Conservation (phyloP, 352 stramenopile species). For the Phytophthora palmivora region DNA sequence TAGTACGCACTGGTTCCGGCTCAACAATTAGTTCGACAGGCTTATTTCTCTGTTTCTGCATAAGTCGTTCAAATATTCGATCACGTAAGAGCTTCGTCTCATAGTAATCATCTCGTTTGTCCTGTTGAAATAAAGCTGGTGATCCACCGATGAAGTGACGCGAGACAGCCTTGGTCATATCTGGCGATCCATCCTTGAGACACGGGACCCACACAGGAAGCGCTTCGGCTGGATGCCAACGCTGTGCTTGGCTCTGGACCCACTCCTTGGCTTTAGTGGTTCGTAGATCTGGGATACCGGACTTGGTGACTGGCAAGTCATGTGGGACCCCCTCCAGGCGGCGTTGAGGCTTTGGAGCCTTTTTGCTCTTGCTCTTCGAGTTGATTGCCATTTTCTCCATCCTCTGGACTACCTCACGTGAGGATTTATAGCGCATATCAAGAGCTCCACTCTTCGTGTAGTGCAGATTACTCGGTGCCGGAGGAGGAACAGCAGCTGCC, state of each 20-base stretch:
- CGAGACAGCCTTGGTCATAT: slow-evolving; percentile 35
- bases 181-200: slow-evolving; percentile 41
- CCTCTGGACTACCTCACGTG: too few species aligned
- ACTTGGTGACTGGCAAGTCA: slow-evolving; percentile 31
- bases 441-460: too few species aligned
- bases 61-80: slow-evolving; percentile 17
- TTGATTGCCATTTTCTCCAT: slow-evolving; percentile 22
- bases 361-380: slow-evolving; percentile 6
- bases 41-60: slow-evolving; percentile 22
- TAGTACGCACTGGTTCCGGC: slow-evolving; percentile 24
- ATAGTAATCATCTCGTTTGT: slow-evolving; percentile 37
- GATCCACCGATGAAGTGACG: slow-evolving; percentile 35
- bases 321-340: slow-evolving; percentile 14
- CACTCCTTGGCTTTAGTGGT: slow-evolving; percentile 34
- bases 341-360: slow-evolving; percentile 12
- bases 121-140: slow-evolving; percentile 17
- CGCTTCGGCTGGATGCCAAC: slow-evolving; percentile 29
- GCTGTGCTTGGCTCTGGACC: slow-evolving; percentile 35
- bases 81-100: slow-evolving; percentile 22
- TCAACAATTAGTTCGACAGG: slow-evolving; percentile 23
- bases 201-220: slow-evolving; percentile 33
- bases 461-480: too few species aligned
- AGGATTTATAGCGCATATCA: too few species aligned
- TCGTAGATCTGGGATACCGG: slow-evolving; percentile 40
- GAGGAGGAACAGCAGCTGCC: too few species aligned